These are phyloP conservation scores for Strobilomyces dryophilus DNA, from an alignment of 768 basidiomycete species.

Conservation along the genomic window DNA sequence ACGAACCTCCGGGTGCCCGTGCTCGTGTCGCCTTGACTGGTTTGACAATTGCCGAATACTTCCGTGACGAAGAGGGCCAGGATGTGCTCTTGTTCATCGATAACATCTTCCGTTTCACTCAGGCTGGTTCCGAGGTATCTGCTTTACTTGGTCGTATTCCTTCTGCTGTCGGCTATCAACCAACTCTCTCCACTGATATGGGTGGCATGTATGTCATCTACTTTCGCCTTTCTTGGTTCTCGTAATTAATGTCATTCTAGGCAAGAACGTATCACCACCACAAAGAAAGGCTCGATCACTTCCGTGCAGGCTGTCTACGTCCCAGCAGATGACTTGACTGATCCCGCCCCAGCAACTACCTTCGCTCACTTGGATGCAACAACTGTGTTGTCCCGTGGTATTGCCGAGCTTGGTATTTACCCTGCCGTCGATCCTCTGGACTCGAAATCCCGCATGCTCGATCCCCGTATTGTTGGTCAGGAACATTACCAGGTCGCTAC, in stretches of 20 bases:
- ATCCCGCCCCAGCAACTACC: slow-evolving; percentile 98
- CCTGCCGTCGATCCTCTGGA: slow-evolving; percentile 99
- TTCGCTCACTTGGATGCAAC: slow-evolving; percentile 99
- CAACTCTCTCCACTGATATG: slow-evolving; percentile 99
- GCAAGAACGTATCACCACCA: slow-evolving; percentile 99
- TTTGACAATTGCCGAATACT: slow-evolving; percentile 99
- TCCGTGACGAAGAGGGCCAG: slow-evolving; percentile 99
- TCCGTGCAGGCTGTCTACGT: slow-evolving; percentile 99
- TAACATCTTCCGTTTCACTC: slow-evolving; percentile 99
- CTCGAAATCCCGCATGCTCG: slow-evolving; percentile 99
- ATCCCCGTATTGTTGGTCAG: slow-evolving; percentile 94
- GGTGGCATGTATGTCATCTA: slow-evolving; percentile 82
- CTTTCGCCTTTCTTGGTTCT: neutral
- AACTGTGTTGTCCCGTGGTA: slow-evolving; percentile 98
- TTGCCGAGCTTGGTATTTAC: slow-evolving; percentile 99
- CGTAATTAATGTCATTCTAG: slow-evolving; percentile 34
- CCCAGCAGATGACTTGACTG: slow-evolving; percentile 99
- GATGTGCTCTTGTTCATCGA: slow-evolving; percentile 99
- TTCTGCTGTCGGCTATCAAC: slow-evolving; percentile 99
- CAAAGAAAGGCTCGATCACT: slow-evolving; percentile 99
- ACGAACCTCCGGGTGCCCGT: slow-evolving; percentile 99
- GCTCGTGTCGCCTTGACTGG: slow-evolving; percentile 99
- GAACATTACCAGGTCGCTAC: slow-evolving; percentile 98
- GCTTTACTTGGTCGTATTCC: slow-evolving; percentile 99
- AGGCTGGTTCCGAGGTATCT: slow-evolving; percentile 99